Evolutionary conservation across 2,329 filamentous ascomycete species (phyloP), one percentile per base, ranked within the genome.

Genomic region (Ustulina deusta): DNA sequence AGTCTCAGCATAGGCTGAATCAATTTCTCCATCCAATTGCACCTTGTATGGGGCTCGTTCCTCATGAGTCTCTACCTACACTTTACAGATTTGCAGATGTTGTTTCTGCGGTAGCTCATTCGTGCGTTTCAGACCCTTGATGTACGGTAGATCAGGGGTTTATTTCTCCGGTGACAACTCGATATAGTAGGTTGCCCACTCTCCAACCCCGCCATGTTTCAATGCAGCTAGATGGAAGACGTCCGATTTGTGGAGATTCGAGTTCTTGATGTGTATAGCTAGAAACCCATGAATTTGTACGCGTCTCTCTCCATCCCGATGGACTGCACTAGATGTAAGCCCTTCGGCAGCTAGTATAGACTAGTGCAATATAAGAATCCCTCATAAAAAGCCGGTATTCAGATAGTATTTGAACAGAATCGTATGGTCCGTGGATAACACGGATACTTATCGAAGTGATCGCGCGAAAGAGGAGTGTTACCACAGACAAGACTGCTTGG

Each of bases 21-120:
- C 17, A 55, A 40, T 55, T 55, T 55, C 51, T 55, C 51, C 51
- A 40, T 55, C 34, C 51, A 55, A 22, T 55, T 38, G 20, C 32
- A 38, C 34, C 29, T 52, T 9, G 51, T 34, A 55, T 13, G 22
- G 4, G 22, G 15, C 34, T 25, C n/a, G n/a, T n/a, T 22, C n/a
- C 20, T 17, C 38, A 25, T 38, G 11, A 38, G 27, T 25, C n/a
- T 22, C 32, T 22, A 7, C 40, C 7, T 40, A 11, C 10, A n/a
- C 15, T n/a, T 25, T 20, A 13, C 22, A 20, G 1, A 27, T 36
- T 36, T 55, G 10, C 9, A 40, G 1, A 13, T 34, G n/a, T 13
- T 40, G 20, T 55, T 55, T 38, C 20, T n/a, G 10, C 13, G 20
- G 22, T 40, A 55, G 51, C 20, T 25, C 20, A 55, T 40, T 55